Evolutionary conservation across 176 grass and related monocot genomes (phyloP), one percentile per base, ranked within the genome.

Genomic region (Pontederia crassipes): DNA sequence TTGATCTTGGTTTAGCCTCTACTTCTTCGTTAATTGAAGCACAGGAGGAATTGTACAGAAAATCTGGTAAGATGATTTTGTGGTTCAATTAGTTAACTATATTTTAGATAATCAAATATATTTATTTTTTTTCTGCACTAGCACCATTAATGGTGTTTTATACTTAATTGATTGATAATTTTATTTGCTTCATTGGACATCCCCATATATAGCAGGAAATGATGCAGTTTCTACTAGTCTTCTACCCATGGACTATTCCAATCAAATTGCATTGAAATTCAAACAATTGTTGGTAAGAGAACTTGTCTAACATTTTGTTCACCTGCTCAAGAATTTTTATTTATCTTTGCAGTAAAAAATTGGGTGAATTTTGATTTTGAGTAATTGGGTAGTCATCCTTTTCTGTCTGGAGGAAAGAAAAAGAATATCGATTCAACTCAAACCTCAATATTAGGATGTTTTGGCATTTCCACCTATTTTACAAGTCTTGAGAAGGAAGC

Each of bases 251-350:
- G 81, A 85, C 15, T 76, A 85, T 60, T 89, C 74, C 55, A 70
- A 79, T 64, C 58, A 8, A 35, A 78, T 76, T 29, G 66, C 78
- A 61, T 47, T 68, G 46, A 85, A 79, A 67, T 85, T 89, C 27
- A 72, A 76, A 65, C 66, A 75, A 32, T 76, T 85, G 66, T 85
- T 89, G 81, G 86, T 88, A 72, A 77, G 80, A 53, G 45, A n/a
- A 69, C 24, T 63, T 48, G 64, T 62, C 66, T 72, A 45, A 9
- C 29, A 70, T 20, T 52, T 35, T 10, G 17, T 46, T 48, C 65
- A 79, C 28, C 14, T 64, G 20, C 20, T 58, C 40, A 64, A 47
- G 3, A 9, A 24, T 24, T 24, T 24, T 24, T 24, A 24, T 24
- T 24, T 24, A 24, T 24, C 20, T 24, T 24, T 24, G 20, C 20